phyloP scores from a whole-genome alignment of 148 eudicot genomes.

The Vaccinium macrocarpon region DNA sequence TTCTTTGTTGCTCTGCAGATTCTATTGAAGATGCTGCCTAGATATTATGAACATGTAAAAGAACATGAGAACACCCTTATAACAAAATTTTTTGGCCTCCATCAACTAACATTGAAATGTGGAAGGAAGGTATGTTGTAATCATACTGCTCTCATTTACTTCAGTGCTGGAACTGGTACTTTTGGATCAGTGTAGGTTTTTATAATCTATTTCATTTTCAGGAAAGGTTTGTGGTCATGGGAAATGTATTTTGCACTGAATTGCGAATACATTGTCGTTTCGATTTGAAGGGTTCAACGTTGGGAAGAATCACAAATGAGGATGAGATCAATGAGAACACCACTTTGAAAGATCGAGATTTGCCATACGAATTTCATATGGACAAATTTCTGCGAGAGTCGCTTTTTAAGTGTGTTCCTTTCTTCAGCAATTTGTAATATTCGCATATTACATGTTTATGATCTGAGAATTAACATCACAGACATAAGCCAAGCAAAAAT shows the following conservation, averaged over 20 bases:
- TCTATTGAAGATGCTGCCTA: constrained; percentile 63
- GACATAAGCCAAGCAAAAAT: neutral
- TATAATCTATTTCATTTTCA: constrained; percentile 29
- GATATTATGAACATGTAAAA: constrained; percentile 58
- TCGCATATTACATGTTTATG: neutral
- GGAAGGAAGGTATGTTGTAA: constrained; percentile 63
- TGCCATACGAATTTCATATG: constrained; percentile 78
- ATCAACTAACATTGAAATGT: constrained; percentile 53
- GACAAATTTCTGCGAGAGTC: constrained; percentile 74
- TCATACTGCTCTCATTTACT: constrained; percentile 14
- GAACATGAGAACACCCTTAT: constrained; percentile 68
- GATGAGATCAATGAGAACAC: constrained; percentile 54
- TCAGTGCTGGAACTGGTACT: neutral
- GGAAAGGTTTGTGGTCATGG: constrained; percentile 97
- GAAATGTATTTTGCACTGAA: constrained; percentile 94
- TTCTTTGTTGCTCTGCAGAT: constrained; percentile 39
- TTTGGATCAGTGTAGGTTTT: neutral
- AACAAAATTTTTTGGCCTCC: constrained; percentile 91
- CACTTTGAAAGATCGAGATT: constrained; percentile 87
- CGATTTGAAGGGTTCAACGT: constrained; percentile 85
- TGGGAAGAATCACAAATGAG: constrained; percentile 71
- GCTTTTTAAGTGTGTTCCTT: constrained; percentile 57
- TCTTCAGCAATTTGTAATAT: neutral
- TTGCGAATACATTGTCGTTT: constrained; percentile 84
- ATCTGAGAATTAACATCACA: neutral